A percentile compares a stretch with the other conserved stretches of the same genome.
Conservation (phyloP, 345 rosid species). For the Lumnitzera racemosa region DNA sequence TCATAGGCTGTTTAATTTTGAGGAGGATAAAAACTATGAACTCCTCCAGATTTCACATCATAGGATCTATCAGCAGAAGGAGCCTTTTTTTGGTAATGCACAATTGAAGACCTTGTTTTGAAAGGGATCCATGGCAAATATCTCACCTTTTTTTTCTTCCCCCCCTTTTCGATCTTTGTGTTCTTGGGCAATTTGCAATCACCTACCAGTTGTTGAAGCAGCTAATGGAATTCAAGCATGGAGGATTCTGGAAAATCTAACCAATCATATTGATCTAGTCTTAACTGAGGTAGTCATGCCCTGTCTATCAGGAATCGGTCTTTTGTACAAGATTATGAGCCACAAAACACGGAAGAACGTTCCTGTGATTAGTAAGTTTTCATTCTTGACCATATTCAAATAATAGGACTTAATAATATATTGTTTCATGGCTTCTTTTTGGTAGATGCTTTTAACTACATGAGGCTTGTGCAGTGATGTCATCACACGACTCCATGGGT, state of each 20-base stretch:
- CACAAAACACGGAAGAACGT: slow-evolving; percentile 56
- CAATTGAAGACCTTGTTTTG: too few relatives aligned
- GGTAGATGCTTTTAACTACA: slow-evolving; percentile 3
- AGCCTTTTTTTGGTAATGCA: too few relatives aligned
- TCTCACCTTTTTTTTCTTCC: too few relatives aligned
- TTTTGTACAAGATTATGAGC: slow-evolving; percentile 64
- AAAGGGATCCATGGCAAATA: too few relatives aligned
- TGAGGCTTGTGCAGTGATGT: slow-evolving; percentile 57
- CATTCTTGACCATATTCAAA: too few relatives aligned
- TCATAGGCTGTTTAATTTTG: too few relatives aligned
- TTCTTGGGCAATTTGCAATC: too few relatives aligned
- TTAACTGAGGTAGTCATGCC: slow-evolving; percentile 83
- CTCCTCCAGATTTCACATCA: too few relatives aligned
- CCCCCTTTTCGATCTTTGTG: too few relatives aligned
- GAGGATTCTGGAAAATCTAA: slow-evolving; percentile 52
- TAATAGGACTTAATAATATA: background rate
- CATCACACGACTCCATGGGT: slow-evolving; percentile 74
- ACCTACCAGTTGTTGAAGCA: slow-evolving; percentile 39
- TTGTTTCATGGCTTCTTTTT: slow-evolving; percentile 9
- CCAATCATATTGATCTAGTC: slow-evolving; percentile 56
- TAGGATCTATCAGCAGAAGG: too few relatives aligned
- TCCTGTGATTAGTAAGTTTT: slow-evolving; percentile 59
- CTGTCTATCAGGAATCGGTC: slow-evolving; percentile 55
- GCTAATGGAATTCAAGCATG: slow-evolving; percentile 67
- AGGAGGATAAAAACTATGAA: too few relatives aligned